Conservation (phyloP, 805 yeast genomes). For the Saccharomycopsis sp. region DNA sequence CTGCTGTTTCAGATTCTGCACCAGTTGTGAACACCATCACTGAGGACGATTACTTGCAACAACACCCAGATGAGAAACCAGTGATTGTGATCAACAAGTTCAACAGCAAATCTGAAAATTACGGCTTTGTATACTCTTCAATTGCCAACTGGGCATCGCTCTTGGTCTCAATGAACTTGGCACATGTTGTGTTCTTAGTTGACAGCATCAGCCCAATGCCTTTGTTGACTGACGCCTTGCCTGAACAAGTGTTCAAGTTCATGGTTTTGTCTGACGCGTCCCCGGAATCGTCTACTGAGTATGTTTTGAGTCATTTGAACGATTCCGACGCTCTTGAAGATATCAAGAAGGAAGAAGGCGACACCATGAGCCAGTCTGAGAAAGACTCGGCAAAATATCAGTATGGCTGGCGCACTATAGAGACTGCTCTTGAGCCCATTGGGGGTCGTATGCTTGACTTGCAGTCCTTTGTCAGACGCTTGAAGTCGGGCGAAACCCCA, state of each 20-base stretch:
- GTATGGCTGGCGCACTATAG: constrained; percentile 29
- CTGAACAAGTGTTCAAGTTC: constrained; percentile 77
- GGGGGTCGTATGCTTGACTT: constrained; percentile 95
- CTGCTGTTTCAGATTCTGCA: constrained; percentile 26
- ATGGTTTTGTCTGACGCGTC: constrained; percentile 77
- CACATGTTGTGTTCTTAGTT: constrained; percentile 84
- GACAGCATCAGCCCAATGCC: constrained; percentile 75
- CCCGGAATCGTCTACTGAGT: constrained; percentile 54
- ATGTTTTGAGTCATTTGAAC: constrained; percentile 48
- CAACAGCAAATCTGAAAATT: constrained; percentile 44
- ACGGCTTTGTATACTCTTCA: constrained; percentile 60
- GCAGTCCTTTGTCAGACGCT: constrained; percentile 81
- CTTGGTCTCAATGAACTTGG: constrained; percentile 65
- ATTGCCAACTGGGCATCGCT: constrained; percentile 85
- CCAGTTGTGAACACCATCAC: constrained; percentile 29
- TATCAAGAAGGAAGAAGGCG: constrained; percentile 1
- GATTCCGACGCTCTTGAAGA: constrained; percentile 27
- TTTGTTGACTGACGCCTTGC: constrained; percentile 60
- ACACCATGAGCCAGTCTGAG: constrained; percentile 13
- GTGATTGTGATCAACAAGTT: constrained; percentile 77
- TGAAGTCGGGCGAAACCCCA: constrained; percentile 82
- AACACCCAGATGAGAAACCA: constrained; percentile 79
- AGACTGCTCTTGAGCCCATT: constrained; percentile 55
- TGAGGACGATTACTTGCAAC: constrained; percentile 77
- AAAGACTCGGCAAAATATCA: background rate